Base-by-base conservation (phyloP, 2,329 filamentous ascomycete genomes). In the Niveomyces coronatus region DNA sequence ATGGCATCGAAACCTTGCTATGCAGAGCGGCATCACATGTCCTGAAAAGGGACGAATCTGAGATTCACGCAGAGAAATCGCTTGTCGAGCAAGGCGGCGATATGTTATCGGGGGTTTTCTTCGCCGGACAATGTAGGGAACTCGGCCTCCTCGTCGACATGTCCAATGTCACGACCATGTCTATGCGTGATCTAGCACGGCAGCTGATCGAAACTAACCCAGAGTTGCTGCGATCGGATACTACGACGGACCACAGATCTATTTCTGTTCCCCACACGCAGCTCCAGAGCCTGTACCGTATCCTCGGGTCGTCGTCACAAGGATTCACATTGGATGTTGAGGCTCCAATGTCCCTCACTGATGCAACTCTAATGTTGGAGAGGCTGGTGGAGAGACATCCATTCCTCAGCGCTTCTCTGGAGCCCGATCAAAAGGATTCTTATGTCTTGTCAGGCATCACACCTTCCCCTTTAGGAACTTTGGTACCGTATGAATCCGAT, bases 401-500 rank as follows among this genome's bases (percentile, higher is more conserved):
- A 24, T 14, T 39, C 17, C 31, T 39, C n/a, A 18, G 37, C 5
- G 37, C 37, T 13, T 33, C 37, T 7, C 7, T 39, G 13, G 37
- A 32, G 30, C 15, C 18, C 24, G n/a, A 34, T 28, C 7, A 28
- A n/a, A 28, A 28, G n/a, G 13, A 27, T 27, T 22, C 19, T 14
- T 18, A 18, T 24, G 22, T 39, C 30, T 27, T 27, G 31, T 19
- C 17, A 28, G 37, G 30, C 11, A 33, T 20, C 29, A 28, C 37
- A 24, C 11, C 29, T 22, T 18, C 37, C 13, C 30, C 37, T 4
- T 33, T n/a, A 5, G 30, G 30, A 33, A 39, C 22, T 14, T 34
- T 39, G 37, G 15, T 33, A 15, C 37, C 37, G 28, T 39, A 27
- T 34, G 37, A 39, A 29, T 39, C 37, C 17, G 30, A 39, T 27